Evolutionary conservation across 306 rosid genomes (phyloP), one percentile per base, ranked within the genome.

Genomic region (Begonia masoniana): DNA sequence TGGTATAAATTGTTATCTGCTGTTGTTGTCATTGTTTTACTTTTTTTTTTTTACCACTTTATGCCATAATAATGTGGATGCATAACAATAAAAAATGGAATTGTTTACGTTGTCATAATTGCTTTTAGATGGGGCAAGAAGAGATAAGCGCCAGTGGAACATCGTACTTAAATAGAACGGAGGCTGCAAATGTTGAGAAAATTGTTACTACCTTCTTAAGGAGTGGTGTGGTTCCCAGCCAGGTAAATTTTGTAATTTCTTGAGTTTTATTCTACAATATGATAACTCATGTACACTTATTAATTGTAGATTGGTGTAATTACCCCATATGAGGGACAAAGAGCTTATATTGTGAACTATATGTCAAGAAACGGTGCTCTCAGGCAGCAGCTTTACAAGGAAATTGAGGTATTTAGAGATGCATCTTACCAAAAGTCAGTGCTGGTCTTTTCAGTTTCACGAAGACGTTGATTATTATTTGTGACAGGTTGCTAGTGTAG

Each of bases 101-200:
- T 21, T 31, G 39, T 10, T 45, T 45, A 4, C 0, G 49, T 10
- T 45, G 5, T 10, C 14, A 12, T 45, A 31, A 31, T 31, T 31
- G 9, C 39, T 31, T 74, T 14, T 71, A 92, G 99, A 92, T 92
- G 99, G 99, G 99, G 58, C 99, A 92, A 87, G 99, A 92, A 67
- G 99, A 92, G 79, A 92, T 92, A 55, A 92, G 99, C 61, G 96
- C 99, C 43, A 92, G 99, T 10, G 99, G 99, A 57, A 92, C 99
- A 50, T 92, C 99, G 24, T 92, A 92, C 63, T 69, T 92, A 49
- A 92, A 92, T 75, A 83, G 99, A 75, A 92, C 99, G 2, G 99
- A 92, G 81, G 99, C 99, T 62, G 96, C 99, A 60, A 92, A 92
- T 63, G 99, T 92, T 45, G 99, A 92, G 67, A 92, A 92, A 81